A percentile compares a stretch with the other conserved stretches of the same genome.
Evolutionary conservation across 2,329 filamentous ascomycete species (phyloP).

Genomic region (Ophiostoma ips): DNA sequence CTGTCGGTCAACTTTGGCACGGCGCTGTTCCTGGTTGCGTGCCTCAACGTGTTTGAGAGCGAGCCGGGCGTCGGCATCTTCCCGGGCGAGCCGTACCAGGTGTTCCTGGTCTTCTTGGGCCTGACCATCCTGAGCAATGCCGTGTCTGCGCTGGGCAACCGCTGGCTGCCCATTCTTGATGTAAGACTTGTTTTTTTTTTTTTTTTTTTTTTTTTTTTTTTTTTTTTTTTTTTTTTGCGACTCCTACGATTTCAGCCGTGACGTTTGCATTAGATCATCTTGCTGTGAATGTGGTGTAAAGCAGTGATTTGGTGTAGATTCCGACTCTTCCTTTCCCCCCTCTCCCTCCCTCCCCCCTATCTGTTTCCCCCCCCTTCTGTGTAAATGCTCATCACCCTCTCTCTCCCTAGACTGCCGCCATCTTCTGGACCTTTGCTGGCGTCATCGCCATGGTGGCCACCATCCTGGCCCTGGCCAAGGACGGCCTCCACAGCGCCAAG

Average conservation of each 20-base stretch:
- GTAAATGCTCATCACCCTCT: background rate
- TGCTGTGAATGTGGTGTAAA: background rate
- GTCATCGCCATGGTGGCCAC: background rate
- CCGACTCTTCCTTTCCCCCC: background rate
- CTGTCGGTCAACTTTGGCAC: conserved; percentile 1
- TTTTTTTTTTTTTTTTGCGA: background rate
- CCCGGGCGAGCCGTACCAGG: conserved; percentile 1
- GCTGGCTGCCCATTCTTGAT: conserved; percentile 2
- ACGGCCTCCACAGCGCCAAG: conserved; percentile 1
- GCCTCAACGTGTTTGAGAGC: conserved; percentile 2
- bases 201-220: background rate
- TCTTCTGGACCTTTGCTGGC: conserved; percentile 2
- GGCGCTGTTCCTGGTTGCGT: conserved; percentile 1
- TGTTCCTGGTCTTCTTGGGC: background rate
- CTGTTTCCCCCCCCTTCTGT: background rate
- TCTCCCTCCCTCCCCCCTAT: too few relatives aligned
- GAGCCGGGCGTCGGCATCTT: conserved; percentile 2
- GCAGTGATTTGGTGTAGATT: background rate
- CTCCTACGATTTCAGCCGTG: background rate
- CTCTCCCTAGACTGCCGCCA: background rate
- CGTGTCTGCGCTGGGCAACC: background rate
- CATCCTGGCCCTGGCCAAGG: background rate
- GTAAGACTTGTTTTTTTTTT: background rate
- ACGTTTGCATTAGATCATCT: background rate
- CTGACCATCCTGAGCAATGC: background rate